A percentile compares a stretch with the other conserved stretches of the same genome.
Conservation (phyloP, 805 yeast genomes). For the Nadsonia fulvescens region DNA sequence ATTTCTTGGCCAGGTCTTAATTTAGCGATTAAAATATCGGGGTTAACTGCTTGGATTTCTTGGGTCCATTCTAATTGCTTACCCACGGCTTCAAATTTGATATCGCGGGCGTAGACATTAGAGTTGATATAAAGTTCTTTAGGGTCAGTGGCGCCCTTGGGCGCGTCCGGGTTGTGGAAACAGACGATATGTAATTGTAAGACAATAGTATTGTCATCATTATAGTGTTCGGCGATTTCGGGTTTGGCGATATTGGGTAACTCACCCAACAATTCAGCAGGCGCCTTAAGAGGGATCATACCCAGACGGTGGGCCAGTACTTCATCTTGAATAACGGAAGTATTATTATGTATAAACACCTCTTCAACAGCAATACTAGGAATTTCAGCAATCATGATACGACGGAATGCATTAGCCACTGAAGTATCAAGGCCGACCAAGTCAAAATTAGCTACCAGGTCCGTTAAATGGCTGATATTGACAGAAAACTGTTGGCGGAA, state of each 20-base stretch:
- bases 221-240: conserved; percentile 9
- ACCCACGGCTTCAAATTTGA: conserved; percentile 85
- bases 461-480: conserved; percentile 43
- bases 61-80: conserved; percentile 59
- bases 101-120: conserved; percentile 74
- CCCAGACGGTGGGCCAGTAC: conserved; percentile 93
- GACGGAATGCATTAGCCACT: conserved; percentile 86
- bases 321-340: conserved; percentile 94
- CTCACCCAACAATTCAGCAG: conserved; percentile 82
- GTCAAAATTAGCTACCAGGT: conserved; percentile 59
- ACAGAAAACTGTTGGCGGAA: conserved; percentile 56
- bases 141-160: conserved; percentile 62
- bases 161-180: conserved; percentile 70
- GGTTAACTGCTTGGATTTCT: conserved; percentile 56
- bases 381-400: conserved; percentile 92
- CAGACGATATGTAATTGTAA: conserved; percentile 68
- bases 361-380: conserved; percentile 93
- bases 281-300: conserved; percentile 72
- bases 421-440: conserved; percentile 77
- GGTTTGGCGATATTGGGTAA: conserved; percentile 19
- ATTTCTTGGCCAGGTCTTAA: conserved; percentile 96
- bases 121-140: conserved; percentile 68
- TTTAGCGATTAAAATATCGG: conserved; percentile 79
- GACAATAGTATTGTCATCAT: conserved; percentile 64
- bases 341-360: conserved; percentile 79